phyloP scores from a whole-genome alignment of 768 basidiomycete genomes.

The Auricularia sp. region DNA sequence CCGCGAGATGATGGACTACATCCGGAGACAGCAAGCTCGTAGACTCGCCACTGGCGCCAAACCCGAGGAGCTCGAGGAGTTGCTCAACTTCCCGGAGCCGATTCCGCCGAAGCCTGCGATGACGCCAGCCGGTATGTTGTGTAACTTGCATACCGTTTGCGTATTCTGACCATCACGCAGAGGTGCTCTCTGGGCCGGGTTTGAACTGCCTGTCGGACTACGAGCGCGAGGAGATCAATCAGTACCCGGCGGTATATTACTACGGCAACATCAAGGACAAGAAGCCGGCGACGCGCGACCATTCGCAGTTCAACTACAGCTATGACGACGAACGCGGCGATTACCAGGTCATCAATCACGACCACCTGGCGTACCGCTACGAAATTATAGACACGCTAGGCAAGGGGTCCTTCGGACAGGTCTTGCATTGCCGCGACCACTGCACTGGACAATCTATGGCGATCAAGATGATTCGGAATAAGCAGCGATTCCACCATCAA shows the following conservation, averaged over 20 bases:
- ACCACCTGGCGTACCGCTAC: constrained; percentile 96
- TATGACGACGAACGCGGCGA: constrained; percentile 99
- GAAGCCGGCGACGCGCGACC: constrained; percentile 66
- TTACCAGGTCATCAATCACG: constrained; percentile 80
- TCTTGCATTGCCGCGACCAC: constrained; percentile 90
- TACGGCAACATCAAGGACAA: constrained; percentile 74
- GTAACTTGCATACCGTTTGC: background rate
- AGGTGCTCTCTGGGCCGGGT: constrained; percentile 54
- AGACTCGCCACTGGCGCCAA: constrained; percentile 73
- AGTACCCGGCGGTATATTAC: constrained; percentile 76
- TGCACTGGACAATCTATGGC: constrained; percentile 93
- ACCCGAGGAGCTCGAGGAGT: constrained; percentile 77
- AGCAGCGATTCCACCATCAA: constrained; percentile 97
- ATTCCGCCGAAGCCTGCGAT: constrained; percentile 54
- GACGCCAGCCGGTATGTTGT: constrained; percentile 58
- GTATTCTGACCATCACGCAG: constrained; percentile 28
- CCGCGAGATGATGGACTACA: constrained; percentile 95
- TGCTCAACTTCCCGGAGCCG: constrained; percentile 91
- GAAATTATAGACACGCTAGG: constrained; percentile 87
- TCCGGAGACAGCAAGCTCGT: constrained; percentile 82
- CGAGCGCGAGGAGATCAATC: constrained; percentile 85
- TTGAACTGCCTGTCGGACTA: constrained; percentile 71
- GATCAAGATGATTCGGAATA: constrained; percentile 98
- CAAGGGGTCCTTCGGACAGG: constrained; percentile 98
- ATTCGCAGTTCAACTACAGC: constrained; percentile 77